Percentiles rank a stretch among this genome's conserved stretches.
These are phyloP conservation scores for Silene latifolia DNA, from an alignment of 148 eudicot species.

Conservation along the genomic window DNA sequence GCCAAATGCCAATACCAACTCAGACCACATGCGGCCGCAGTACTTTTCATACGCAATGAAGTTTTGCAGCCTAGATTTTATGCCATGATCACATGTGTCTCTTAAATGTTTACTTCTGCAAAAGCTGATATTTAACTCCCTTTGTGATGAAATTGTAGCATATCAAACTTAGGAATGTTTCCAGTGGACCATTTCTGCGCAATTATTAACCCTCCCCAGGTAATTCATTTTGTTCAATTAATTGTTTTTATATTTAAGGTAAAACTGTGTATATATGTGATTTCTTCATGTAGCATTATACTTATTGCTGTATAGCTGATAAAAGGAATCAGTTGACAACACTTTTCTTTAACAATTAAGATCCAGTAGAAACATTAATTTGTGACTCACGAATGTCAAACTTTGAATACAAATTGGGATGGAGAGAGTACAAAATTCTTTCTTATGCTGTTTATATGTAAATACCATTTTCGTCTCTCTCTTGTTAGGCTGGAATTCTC, in stretches of 20 bases:
- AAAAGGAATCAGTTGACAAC: background rate
- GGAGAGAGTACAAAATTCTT: background rate
- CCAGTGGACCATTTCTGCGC: slow-evolving; percentile 96
- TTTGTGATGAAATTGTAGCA: slow-evolving; percentile 48
- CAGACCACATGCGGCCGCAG: background rate
- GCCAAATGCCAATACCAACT: background rate
- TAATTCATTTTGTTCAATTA: slow-evolving; percentile 14
- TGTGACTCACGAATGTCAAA: background rate
- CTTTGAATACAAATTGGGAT: background rate
- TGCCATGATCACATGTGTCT: background rate
- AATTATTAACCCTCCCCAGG: slow-evolving; percentile 97
- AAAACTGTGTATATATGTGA: background rate
- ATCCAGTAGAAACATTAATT: background rate
- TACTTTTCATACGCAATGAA: background rate
- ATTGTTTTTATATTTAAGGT: background rate
- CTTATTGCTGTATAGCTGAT: background rate
- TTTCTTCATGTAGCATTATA: background rate
- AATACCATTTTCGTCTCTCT: slow-evolving; percentile 1
- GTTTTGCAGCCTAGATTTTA: background rate
- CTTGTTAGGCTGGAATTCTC: slow-evolving; percentile 79
- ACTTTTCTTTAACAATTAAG: background rate
- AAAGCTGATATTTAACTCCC: background rate
- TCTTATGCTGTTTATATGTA: background rate
- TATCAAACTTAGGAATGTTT: slow-evolving; percentile 95
- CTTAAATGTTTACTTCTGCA: background rate